Conservation (phyloP, 108 stramenopile genomes). For the Aurantiochytrium sp. region DNA sequence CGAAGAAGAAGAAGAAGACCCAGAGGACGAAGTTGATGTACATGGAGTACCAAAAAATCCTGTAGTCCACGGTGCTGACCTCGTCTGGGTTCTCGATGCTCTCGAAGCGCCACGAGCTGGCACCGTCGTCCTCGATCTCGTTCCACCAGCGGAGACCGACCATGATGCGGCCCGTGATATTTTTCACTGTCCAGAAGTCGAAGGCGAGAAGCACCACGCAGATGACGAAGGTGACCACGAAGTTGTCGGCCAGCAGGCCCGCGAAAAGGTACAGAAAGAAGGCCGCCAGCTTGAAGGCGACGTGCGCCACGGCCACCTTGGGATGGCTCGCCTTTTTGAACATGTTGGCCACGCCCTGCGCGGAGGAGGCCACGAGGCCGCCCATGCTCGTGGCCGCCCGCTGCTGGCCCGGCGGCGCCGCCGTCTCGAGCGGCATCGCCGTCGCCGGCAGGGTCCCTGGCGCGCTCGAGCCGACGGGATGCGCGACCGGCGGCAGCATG, state of each 20-base stretch:
- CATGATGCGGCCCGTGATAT: constrained; percentile 51
- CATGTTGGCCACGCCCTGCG: neutral
- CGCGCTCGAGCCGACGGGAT: too few relatives aligned
- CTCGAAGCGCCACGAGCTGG: constrained; percentile 58
- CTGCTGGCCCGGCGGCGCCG: too few relatives aligned
- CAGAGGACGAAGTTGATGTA: constrained; percentile 55
- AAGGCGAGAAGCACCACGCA: constrained; percentile 58
- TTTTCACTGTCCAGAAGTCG: constrained; percentile 67
- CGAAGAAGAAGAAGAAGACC: constrained; percentile 47
- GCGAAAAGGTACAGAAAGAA: constrained; percentile 53
- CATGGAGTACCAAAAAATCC: constrained; percentile 59
- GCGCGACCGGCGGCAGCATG: neutral
- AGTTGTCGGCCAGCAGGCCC: constrained; percentile 37
- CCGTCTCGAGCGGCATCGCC: neutral
- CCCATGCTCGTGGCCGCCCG: neutral
- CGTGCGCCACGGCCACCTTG: neutral
- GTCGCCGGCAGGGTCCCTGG: neutral
- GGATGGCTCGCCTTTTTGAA: neutral
- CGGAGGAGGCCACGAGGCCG: neutral
- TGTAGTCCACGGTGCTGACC: constrained; percentile 44
- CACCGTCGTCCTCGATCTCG: constrained; percentile 54
- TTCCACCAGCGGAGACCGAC: constrained; percentile 66
- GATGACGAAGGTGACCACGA: constrained; percentile 51
- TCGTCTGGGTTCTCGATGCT: neutral
- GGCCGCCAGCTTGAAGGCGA: constrained; percentile 39